Percentiles rank a stretch among this genome's conserved stretches.
Evolutionary conservation across 176 grass and related monocot species (phyloP).

Genomic region (Chloris gayana): DNA sequence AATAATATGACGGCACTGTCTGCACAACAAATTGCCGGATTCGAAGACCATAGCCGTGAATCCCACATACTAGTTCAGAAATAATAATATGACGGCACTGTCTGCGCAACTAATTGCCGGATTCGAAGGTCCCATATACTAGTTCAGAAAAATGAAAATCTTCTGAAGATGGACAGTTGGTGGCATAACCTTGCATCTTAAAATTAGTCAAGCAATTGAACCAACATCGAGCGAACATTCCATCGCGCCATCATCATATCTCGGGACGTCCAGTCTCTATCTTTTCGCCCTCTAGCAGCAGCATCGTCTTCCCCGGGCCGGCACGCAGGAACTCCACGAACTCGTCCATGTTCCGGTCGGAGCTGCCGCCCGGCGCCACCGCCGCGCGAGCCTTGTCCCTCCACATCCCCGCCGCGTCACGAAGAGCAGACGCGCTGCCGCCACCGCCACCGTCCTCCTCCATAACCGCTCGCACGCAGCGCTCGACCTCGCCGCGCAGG

Average conservation of each 20-base stretch:
- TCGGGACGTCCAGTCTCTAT: not conserved
- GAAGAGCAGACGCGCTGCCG: not conserved
- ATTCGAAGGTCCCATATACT: too few relatives aligned
- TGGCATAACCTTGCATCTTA: too few relatives aligned
- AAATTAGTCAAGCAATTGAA: too few relatives aligned
- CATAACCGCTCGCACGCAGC: slow-evolving; percentile 30
- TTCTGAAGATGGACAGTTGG: too few relatives aligned
- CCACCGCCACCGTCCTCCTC: not conserved
- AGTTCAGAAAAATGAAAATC: too few relatives aligned
- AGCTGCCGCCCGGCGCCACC: not conserved
- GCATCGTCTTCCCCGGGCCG: not conserved
- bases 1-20: too few relatives aligned
- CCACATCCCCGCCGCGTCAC: not conserved
- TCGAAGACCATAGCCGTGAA: too few relatives aligned
- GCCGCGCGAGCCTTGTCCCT: slow-evolving; percentile 9
- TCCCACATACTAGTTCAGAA: too few relatives aligned
- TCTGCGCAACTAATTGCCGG: too few relatives aligned
- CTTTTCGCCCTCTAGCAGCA: slow-evolving; percentile 7
- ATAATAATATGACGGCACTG: too few relatives aligned
- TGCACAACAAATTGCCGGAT: too few relatives aligned
- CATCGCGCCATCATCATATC: not conserved
- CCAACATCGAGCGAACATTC: too few relatives aligned
- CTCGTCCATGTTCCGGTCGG: slow-evolving; percentile 25
- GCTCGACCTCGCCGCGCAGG: slow-evolving; percentile 32
- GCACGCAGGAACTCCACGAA: slow-evolving; percentile 29